phyloP scores from a whole-genome alignment of 306 rosid genomes.

The Dryas octopetala region DNA sequence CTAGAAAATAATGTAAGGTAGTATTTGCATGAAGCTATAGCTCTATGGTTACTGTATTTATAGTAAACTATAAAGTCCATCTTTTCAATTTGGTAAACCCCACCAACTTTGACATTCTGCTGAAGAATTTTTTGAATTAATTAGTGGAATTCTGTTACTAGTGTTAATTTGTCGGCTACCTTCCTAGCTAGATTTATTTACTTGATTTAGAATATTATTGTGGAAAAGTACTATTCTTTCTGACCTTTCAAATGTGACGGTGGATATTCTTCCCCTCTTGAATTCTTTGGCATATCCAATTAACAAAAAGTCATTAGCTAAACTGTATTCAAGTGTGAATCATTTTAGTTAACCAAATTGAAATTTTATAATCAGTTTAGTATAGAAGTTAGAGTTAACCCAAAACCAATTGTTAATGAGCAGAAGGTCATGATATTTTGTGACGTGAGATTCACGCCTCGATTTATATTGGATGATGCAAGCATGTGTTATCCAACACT shows the following conservation, averaged over 20 bases:
- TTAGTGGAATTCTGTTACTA: conserved; percentile 7
- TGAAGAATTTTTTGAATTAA: background rate
- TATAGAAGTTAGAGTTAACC: background rate
- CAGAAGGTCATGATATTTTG: no score
- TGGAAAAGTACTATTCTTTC: background rate
- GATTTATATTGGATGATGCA: no score
- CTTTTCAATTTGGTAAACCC: conserved; percentile 16
- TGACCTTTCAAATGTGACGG: conserved; percentile 12
- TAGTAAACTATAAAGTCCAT: conserved; percentile 33
- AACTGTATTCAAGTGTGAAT: conserved; percentile 14
- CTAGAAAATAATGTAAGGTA: conserved; percentile 11
- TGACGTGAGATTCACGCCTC: no score
- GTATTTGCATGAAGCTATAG: conserved; percentile 32
- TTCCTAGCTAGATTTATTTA: conserved; percentile 14
- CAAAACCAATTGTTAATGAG: no score
- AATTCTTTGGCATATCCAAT: background rate
- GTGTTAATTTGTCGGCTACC: conserved; percentile 16
- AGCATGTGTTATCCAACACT: no score
- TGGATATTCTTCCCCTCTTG: background rate
- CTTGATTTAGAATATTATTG: background rate
- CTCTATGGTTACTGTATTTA: conserved; percentile 41
- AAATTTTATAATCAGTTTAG: background rate
- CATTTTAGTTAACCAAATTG: conserved; percentile 3
- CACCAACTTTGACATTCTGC: conserved; percentile 44
- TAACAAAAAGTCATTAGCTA: background rate